Evolutionary conservation across 225 moss, liverwort and hornwort genomes (phyloP), one percentile per base, ranked within the genome.

Genomic region (Ulota crispa): DNA sequence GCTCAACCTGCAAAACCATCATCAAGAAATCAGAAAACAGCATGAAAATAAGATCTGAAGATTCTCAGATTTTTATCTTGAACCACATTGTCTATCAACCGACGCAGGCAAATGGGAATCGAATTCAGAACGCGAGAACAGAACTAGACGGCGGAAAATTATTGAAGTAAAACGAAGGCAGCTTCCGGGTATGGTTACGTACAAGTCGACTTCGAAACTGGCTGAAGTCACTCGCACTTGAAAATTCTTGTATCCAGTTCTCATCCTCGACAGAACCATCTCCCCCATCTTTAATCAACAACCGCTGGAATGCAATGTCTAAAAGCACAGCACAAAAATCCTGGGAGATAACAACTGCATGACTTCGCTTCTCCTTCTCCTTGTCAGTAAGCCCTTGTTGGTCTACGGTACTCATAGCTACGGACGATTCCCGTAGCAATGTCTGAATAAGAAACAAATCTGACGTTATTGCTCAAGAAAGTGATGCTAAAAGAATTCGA

Each of bases 121-220:
- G 59, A 59, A 71, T 53, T 52, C 42, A 60, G 34, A 64, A 76
- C 43, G 23, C 67, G 0, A 63, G 47, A 34, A 70, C 60, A 30
- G 6, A 75, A 63, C 23, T 16, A 66, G 26, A 57, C 56, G 41
- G 64, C 73, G 64, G 52, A 4, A 53, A 74, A 74, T 28, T 28
- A 50, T 64, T 50, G 26, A 53, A 67, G 28, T 36, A 56, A 34
- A 45, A 73, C 13, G 14, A 60, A 77, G 36, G 36, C 55, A 62
- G 68, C 36, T 61, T 67, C 36, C 70, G 68, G 65, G 78, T 68
- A 71, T 85, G 67, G 41, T 61, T 41, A 61, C 66, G 47, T 89
- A 96, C 96, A 87, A 99, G 84, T 83, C 94, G 90, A 84, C 93
- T 90, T 57, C 94, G 93, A 75, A 93, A 96, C 75, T 99, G 99